These are phyloP conservation scores for Larix sibirica DNA, from an alignment of 83 land plant genomes.

Conservation along the genomic window DNA sequence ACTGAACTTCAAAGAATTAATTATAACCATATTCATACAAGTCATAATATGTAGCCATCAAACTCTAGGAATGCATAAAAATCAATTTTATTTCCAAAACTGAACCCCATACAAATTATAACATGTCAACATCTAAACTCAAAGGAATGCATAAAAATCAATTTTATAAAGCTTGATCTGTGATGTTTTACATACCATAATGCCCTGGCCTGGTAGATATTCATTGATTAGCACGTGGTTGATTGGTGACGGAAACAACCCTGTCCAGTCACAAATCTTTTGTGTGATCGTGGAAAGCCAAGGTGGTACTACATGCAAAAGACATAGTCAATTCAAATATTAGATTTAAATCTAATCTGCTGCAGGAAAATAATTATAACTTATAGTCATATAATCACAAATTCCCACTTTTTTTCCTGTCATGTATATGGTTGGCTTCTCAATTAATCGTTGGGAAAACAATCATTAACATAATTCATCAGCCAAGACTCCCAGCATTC, in stretches of 20 bases:
- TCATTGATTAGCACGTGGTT: slow-evolving; percentile 99
- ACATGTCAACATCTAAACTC: no score
- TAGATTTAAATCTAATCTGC: no score
- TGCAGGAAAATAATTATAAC: not conserved
- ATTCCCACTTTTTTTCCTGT: not conserved
- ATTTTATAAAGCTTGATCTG: not conserved
- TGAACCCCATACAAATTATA: no score
- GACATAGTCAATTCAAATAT: slow-evolving; percentile 9
- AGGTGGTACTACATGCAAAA: slow-evolving; percentile 72
- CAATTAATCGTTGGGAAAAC: not conserved
- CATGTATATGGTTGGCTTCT: not conserved
- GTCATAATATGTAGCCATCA: no score
- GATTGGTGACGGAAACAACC: slow-evolving; percentile 77
- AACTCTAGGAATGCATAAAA: no score
- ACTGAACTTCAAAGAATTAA: not conserved
- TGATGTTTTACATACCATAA: slow-evolving; percentile 64
- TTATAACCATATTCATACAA: no score
- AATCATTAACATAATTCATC: no score
- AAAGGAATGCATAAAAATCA: not conserved
- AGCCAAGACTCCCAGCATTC: no score
- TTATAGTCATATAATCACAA: not conserved
- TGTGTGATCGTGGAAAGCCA: slow-evolving; percentile 78
- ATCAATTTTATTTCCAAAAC: no score
- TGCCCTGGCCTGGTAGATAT: slow-evolving; percentile 96
- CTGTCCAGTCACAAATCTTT: slow-evolving; percentile 56